These are phyloP conservation scores for Plantago elongata DNA, from an alignment of 257 asterid species.

Conservation along the genomic window DNA sequence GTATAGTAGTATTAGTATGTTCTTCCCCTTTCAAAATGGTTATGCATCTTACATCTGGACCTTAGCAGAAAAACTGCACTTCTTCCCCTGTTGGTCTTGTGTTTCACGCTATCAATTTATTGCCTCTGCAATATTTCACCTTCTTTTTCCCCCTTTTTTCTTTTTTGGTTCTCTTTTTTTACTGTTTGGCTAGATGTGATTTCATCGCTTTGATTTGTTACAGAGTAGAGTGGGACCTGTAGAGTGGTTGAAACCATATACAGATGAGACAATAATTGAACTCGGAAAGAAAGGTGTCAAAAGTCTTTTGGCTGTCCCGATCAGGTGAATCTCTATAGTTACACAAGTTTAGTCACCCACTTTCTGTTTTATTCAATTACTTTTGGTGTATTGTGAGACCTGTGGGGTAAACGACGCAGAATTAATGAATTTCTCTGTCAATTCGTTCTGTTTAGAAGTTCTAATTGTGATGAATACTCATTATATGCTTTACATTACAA, in stretches of 20 bases:
- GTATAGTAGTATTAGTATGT: too few species aligned
- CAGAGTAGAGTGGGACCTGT: conserved; percentile 99
- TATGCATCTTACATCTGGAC: background rate
- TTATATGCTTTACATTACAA: background rate
- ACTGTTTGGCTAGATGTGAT: conserved; percentile 14
- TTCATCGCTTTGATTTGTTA: conserved; percentile 30
- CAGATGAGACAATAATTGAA: conserved; percentile 88
- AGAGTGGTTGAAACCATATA: conserved; percentile 97
- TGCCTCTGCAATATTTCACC: background rate
- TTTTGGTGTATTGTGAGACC: conserved; percentile 1
- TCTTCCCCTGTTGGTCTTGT: background rate
- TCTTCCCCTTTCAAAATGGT: too few species aligned
- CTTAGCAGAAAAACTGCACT: conserved; percentile 13
- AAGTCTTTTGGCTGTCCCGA: conserved; percentile 97
- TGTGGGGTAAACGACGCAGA: background rate
- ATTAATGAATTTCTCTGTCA: background rate
- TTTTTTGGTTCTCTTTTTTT: background rate
- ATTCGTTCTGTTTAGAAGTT: background rate
- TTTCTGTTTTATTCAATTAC: background rate
- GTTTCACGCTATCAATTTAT: conserved; percentile 2
- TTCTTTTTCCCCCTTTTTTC: background rate
- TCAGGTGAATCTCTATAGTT: conserved; percentile 48
- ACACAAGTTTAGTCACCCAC: conserved; percentile 4
- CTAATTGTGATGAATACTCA: background rate
- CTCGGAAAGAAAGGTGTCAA: conserved; percentile 91